A percentile compares a stretch with the other conserved stretches of the same genome.
These are phyloP conservation scores for Cercis canadensis DNA, from an alignment of 306 rosid species.

Conservation along the genomic window DNA sequence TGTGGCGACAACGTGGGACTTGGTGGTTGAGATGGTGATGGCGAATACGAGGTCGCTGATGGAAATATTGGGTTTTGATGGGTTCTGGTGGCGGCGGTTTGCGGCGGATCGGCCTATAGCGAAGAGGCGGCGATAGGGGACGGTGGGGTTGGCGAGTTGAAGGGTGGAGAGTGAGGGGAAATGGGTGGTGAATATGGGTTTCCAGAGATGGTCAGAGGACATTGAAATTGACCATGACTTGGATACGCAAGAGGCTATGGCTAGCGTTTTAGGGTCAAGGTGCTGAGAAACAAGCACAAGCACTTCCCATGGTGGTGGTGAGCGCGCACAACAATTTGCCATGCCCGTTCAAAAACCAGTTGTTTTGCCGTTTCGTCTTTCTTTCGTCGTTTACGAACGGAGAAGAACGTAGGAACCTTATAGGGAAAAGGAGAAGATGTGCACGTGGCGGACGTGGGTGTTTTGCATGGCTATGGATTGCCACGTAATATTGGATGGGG, in stretches of 20 bases:
- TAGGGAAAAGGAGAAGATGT: background rate
- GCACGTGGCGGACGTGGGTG: slow-evolving; percentile 44
- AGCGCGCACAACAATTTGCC: background rate
- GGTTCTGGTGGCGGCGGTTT: too few species aligned
- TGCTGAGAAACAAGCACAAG: slow-evolving; percentile 48
- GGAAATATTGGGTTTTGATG: too few species aligned
- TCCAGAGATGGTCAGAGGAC: slow-evolving; percentile 71
- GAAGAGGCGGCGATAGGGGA: too few species aligned
- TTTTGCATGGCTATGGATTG: slow-evolving; percentile 45
- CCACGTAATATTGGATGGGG: slow-evolving; percentile 35
- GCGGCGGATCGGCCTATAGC: too few species aligned
- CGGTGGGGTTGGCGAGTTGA: background rate
- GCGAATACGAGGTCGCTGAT: too few species aligned
- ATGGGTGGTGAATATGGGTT: slow-evolving; percentile 47
- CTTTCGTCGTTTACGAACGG: background rate
- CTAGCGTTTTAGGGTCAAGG: slow-evolving; percentile 70
- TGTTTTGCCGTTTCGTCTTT: background rate
- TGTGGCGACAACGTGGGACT: too few species aligned
- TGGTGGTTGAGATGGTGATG: too few species aligned
- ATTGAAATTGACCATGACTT: slow-evolving; percentile 61
- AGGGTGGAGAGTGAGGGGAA: slow-evolving; percentile 58
- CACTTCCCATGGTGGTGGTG: slow-evolving; percentile 56
- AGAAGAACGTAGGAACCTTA: background rate
- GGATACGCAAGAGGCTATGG: slow-evolving; percentile 64
- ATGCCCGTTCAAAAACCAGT: background rate